A percentile compares a stretch with the other conserved stretches of the same genome.
These are phyloP conservation scores for Jaltomata sinuosa DNA, from an alignment of 257 asterid species.

Conservation along the genomic window DNA sequence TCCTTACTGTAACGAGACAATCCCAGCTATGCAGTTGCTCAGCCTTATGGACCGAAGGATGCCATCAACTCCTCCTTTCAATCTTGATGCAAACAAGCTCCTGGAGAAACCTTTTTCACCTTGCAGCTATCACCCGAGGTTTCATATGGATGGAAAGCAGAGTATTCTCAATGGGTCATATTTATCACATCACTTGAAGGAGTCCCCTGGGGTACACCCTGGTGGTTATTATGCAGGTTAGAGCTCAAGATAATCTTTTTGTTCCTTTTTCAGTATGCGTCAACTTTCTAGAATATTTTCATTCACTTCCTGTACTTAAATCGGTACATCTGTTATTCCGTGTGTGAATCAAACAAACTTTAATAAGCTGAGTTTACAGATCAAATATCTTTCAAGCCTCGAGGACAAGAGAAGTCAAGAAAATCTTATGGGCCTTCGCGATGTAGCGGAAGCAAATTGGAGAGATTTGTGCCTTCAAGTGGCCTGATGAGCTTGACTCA, in stretches of 20 bases:
- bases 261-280: constrained; percentile 22
- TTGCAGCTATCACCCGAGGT: constrained; percentile 33
- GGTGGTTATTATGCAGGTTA: constrained; percentile 23
- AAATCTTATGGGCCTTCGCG: not conserved
- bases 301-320: not conserved
- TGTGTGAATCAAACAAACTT: not conserved
- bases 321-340: not conserved
- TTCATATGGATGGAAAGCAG: constrained; percentile 30
- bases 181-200: constrained; percentile 16
- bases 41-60: constrained; percentile 59
- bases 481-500: constrained; percentile 2
- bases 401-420: constrained; percentile 8
- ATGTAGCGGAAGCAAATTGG: not conserved
- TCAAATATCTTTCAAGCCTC: constrained; percentile 9
- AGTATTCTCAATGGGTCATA: constrained; percentile 23
- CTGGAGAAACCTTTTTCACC: constrained; percentile 31
- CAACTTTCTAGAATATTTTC: not conserved
- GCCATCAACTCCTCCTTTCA: constrained; percentile 17
- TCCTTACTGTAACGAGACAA: constrained; percentile 48
- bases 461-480: not conserved
- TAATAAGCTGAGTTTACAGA: constrained; percentile 11
- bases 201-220: constrained; percentile 11
- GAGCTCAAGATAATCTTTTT: constrained; percentile 21
- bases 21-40: constrained; percentile 76
- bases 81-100: constrained; percentile 17